Percentiles rank a stretch among this genome's conserved stretches.
These are phyloP conservation scores for Cokeromyces recurvatus DNA, from an alignment of 371 early-diverging fungal species.

Conservation along the genomic window DNA sequence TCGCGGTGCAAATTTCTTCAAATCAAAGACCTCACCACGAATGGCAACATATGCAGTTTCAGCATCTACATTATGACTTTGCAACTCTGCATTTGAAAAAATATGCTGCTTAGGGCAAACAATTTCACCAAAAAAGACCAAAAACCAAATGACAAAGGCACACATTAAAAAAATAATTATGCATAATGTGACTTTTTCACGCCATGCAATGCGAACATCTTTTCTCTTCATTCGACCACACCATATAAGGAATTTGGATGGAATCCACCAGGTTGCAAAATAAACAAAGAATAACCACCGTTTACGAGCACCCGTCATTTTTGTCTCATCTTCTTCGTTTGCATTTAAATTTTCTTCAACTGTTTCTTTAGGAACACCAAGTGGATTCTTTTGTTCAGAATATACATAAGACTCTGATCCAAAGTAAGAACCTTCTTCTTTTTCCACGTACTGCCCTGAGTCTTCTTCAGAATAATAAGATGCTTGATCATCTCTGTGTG, in stretches of 20 bases:
- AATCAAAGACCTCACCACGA: constrained; percentile 73
- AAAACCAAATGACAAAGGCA: constrained; percentile 81
- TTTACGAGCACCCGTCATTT: constrained; percentile 45
- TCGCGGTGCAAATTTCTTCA: constrained; percentile 55
- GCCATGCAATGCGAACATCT: constrained; percentile 92
- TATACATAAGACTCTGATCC: constrained; percentile 26
- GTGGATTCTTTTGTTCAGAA: constrained; percentile 2
- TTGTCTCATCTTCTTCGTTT: constrained; percentile 41
- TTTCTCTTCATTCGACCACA: constrained; percentile 76
- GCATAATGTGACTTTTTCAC: constrained; percentile 93
- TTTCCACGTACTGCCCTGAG: constrained; percentile 22
- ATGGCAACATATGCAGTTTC: constrained; percentile 52
- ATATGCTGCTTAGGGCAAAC: constrained; percentile 85
- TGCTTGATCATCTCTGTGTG: constrained; percentile 57
- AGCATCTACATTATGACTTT: constrained; percentile 32
- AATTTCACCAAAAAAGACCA: constrained; percentile 80
- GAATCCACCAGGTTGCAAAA: constrained; percentile 88
- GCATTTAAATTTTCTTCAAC: constrained; percentile 32
- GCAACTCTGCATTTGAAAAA: constrained; percentile 56
- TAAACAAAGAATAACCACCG: constrained; percentile 85
- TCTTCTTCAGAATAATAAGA: constrained; percentile 72
- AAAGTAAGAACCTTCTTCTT: constrained; percentile 15
- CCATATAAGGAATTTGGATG: constrained; percentile 55
- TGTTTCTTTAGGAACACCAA: constrained; percentile 16
- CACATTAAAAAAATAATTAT: constrained; percentile 80